Percentiles rank a stretch among this genome's conserved stretches.
Conservation (phyloP, 2,329 filamentous ascomycete genomes). For the Sclerotinia trifoliorum region DNA sequence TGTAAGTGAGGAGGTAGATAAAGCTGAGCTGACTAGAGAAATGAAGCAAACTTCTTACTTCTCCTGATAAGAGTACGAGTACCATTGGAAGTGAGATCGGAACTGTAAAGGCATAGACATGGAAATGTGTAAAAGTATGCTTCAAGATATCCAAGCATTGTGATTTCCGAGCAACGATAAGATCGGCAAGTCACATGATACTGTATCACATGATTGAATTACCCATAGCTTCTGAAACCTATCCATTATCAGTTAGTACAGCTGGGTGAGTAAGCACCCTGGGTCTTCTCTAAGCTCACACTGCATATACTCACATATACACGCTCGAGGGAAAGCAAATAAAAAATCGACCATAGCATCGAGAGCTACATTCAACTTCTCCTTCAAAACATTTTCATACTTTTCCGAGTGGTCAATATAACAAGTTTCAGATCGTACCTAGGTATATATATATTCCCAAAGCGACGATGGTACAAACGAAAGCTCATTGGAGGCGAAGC, state of each 20-base stretch:
- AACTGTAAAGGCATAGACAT: not conserved
- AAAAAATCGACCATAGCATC: not conserved
- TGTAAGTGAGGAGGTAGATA: not conserved
- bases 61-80: slow-evolving; percentile 4
- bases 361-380: not conserved
- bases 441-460: not conserved
- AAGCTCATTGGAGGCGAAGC: slow-evolving; percentile 22
- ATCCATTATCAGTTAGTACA: not conserved
- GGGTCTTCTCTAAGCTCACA: not conserved
- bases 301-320: not conserved
- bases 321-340: not conserved
- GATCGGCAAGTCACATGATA: no score
- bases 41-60: not conserved
- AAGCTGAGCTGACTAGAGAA: not conserved
- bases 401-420: slow-evolving; percentile 12
- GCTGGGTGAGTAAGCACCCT: no score
- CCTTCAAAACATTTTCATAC: not conserved
- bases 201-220: not conserved
- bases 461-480: slow-evolving; percentile 2
- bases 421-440: slow-evolving; percentile 8
- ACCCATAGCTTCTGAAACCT: not conserved
- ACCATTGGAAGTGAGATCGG: not conserved
- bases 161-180: not conserved
- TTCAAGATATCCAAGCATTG: not conserved
- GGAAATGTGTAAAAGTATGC: not conserved